Evolutionary conservation across 805 yeast species (phyloP), one percentile per base, ranked within the genome.

Genomic region (Myxozyma kluyveri): DNA sequence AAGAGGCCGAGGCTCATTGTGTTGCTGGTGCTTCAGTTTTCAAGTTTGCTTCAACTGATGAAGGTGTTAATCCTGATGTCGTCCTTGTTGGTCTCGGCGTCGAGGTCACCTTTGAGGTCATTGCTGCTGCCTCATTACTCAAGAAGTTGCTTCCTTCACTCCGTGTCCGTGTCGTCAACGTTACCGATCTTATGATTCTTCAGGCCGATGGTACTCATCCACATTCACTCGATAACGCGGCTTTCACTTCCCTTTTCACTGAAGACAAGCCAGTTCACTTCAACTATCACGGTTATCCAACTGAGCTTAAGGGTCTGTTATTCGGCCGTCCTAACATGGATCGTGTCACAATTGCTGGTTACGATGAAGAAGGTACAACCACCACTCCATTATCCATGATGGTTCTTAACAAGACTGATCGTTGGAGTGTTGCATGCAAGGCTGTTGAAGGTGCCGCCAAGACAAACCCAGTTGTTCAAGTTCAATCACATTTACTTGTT

Each of bases 11-110:
- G 42, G 55, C 49, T 4, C 61, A 58, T 42, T 52, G 57, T 36
- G 50, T 49, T 4, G 60, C 60, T n/a, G 61, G 61, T n/a, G 61
- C 61, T 21, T 45, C 53, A n/a, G 51, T 58, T 26, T 58, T 59
- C 60, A 52, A 52, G 42, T 58, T 52, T 29, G 60, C 60, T 3
- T 56, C 57, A 19, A 56, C 56, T 17, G 61, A 58, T 41, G 52
- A 44, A 14, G 61, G 61, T 6, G 4, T 52, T 17, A 44, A 56
- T 37, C 62, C 62, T 4, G 62, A 57, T 36, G 59, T 59, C 18
- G 62, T 57, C 17, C 54, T 59, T 6, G 61, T 47, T 26, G 61
- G 61, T 4, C 45, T 57, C 27, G 62, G 62, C 22, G 56, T 47
- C 22, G 62, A 56, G 49, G 58, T 54, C 47, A 58, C 57, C 26